Evolutionary conservation across 345 rosid genomes (phyloP).

Genomic region (Rhodamnia argentea): DNA sequence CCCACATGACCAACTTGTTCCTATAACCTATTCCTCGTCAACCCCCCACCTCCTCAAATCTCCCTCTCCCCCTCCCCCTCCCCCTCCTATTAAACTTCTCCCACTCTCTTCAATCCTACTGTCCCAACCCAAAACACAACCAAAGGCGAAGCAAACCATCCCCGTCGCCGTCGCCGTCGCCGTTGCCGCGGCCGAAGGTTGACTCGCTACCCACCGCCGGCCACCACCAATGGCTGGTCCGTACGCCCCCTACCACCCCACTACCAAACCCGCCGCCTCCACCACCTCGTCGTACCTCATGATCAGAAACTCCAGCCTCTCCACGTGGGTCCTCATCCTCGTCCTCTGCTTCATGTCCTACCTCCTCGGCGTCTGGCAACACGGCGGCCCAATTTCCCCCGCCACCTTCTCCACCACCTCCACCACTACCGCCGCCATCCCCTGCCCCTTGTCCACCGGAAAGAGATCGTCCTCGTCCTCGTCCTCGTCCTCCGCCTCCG

Average conservation of each 20-base stretch:
- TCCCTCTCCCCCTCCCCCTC: accelerated
- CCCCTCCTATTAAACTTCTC: not conserved
- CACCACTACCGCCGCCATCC: not conserved
- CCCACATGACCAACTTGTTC: not conserved
- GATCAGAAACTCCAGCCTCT: slow-evolving; percentile 5
- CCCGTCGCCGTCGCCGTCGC: not conserved
- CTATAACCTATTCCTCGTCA: not conserved
- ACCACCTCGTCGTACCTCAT: slow-evolving; percentile 1
- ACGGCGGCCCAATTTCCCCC: not conserved
- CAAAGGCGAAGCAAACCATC: not conserved
- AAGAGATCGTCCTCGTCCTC: not conserved
- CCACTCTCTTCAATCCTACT: not conserved
- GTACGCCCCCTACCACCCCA: slow-evolving; percentile 16
- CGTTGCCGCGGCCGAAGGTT: not conserved
- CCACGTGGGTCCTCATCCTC: slow-evolving; percentile 9
- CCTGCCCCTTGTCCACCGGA: not conserved
- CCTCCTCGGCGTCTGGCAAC: slow-evolving; percentile 23
- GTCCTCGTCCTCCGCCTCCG: not conserved
- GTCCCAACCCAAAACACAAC: not conserved
- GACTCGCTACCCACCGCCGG: not conserved
- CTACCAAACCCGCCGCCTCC: slow-evolving; percentile 13
- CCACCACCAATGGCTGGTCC: not conserved
- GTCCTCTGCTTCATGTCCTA: slow-evolving; percentile 34
- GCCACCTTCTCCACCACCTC: not conserved
- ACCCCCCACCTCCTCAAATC: not conserved